phyloP scores from a whole-genome alignment of 2,329 filamentous ascomycete species.

The Alternaria sp. region DNA sequence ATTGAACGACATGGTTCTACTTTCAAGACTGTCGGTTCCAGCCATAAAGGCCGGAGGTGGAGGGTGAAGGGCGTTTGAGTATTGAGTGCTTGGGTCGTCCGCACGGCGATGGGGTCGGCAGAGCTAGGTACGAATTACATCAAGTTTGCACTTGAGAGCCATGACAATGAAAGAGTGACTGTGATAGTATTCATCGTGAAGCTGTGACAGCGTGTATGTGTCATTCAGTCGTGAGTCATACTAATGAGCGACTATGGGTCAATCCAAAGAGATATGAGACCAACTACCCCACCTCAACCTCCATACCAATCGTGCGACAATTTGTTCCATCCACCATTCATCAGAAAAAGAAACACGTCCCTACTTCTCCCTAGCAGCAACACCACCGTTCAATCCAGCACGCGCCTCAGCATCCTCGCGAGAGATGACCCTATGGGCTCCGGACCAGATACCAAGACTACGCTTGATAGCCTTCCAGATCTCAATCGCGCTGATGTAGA shows the following conservation, averaged over 20 bases:
- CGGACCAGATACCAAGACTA: constrained; percentile 42
- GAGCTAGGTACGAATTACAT: not conserved
- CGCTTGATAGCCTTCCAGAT: constrained; percentile 56
- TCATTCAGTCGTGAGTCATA: not conserved
- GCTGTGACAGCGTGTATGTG: not conserved
- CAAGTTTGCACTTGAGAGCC: not conserved
- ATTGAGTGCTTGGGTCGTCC: accelerated
- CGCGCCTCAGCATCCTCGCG: constrained; percentile 46
- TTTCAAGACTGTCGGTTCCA: not conserved
- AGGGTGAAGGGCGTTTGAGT: not conserved
- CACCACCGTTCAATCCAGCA: constrained; percentile 25
- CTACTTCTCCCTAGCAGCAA: constrained; percentile 22
- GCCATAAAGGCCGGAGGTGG: not conserved
- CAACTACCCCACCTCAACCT: not conserved
- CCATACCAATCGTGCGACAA: not conserved
- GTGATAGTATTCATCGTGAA: not conserved
- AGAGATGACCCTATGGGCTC: constrained; percentile 37
- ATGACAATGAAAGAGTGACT: not conserved
- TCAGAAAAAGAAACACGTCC: not conserved
- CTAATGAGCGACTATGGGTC: constrained; percentile 15
- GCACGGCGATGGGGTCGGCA: not conserved
- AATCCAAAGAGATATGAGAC: constrained; percentile 8
- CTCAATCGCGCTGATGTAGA: constrained; percentile 52
- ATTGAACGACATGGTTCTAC: not conserved
- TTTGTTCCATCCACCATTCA: constrained; percentile 4